Evolutionary conservation across 2,329 filamentous ascomycete species (phyloP).

Genomic region (Aspergillus awamori): DNA sequence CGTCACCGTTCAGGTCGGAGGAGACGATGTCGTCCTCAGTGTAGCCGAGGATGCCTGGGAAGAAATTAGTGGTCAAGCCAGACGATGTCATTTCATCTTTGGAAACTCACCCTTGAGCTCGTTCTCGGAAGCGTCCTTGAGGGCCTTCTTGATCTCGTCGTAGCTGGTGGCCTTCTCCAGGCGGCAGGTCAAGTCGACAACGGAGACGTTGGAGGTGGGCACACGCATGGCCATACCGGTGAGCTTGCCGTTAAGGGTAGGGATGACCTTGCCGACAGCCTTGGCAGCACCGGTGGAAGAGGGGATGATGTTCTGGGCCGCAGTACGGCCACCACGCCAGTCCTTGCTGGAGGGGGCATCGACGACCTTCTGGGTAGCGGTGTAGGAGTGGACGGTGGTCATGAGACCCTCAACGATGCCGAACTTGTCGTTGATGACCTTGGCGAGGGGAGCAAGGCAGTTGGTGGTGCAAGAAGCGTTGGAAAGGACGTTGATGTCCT

Average conservation of each 20-base stretch:
- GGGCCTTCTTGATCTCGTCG: constrained; percentile 86
- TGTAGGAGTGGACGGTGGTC: constrained; percentile 99
- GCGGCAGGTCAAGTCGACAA: constrained; percentile 94
- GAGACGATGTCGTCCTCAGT: constrained; percentile 98
- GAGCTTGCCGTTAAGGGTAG: constrained; percentile 96
- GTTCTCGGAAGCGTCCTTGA: constrained; percentile 86
- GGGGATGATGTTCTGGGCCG: constrained; percentile 99
- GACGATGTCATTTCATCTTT: background rate
- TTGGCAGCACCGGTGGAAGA: constrained; percentile 99
- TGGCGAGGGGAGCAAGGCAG: constrained; percentile 98
- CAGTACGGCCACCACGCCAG: constrained; percentile 98
- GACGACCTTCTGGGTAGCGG: constrained; percentile 98
- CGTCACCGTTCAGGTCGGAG: constrained; percentile 89
- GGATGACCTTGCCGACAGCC: constrained; percentile 99
- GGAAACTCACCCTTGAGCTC: constrained; percentile 71
- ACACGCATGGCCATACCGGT: constrained; percentile 99
- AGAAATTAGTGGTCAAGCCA: constrained; percentile 5
- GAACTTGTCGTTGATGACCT: constrained; percentile 99
- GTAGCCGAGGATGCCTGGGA: constrained; percentile 82
- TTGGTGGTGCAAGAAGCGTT: constrained; percentile 99
- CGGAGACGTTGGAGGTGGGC: constrained; percentile 96
- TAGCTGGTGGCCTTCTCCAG: constrained; percentile 77
- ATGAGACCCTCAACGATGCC: constrained; percentile 97
- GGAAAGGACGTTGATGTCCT: constrained; percentile 89
- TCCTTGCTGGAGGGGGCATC: constrained; percentile 98